Conservation (phyloP, 768 basidiomycete species). For the Suillus lakei region DNA sequence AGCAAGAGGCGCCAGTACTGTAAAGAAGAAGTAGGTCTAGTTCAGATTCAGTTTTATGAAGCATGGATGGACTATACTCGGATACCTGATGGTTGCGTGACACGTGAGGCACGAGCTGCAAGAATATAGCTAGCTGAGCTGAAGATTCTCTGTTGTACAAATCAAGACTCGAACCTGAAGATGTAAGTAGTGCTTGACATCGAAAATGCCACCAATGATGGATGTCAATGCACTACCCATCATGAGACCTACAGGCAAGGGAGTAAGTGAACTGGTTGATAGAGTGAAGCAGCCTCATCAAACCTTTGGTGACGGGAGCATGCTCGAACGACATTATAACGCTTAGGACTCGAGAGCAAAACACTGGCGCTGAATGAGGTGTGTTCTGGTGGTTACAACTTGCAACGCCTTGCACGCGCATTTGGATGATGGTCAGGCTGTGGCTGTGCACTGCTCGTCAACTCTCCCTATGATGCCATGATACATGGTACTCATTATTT, state of each 20-base stretch:
- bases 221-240: slow-evolving; percentile 71
- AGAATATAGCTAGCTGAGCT: slow-evolving; percentile 14
- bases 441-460: neutral
- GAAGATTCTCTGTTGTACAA: slow-evolving; percentile 4
- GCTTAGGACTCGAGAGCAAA: slow-evolving; percentile 1
- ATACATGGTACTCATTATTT: neutral
- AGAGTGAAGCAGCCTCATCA: slow-evolving; percentile 7
- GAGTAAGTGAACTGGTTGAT: slow-evolving; percentile 7
- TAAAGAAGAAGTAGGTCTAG: slow-evolving; percentile 25
- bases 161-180: slow-evolving; percentile 59
- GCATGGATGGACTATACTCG: slow-evolving; percentile 9
- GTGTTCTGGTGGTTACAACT: neutral
- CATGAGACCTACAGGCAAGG: slow-evolving; percentile 68
- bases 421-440: neutral
- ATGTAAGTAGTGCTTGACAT: slow-evolving; percentile 88
- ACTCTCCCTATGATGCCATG: neutral
- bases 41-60: slow-evolving; percentile 37
- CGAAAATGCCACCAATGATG: slow-evolving; percentile 77
- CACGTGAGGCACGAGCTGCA: slow-evolving; percentile 83
- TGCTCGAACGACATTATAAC: slow-evolving; percentile 75
- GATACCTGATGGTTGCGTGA: slow-evolving; percentile 87
- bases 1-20: slow-evolving; percentile 86
- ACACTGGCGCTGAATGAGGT: neutral
- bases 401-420: neutral
- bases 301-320: slow-evolving; percentile 85